Evolutionary conservation across 805 yeast species (phyloP), one percentile per base, ranked within the genome.

Genomic region (Myxozyma sirexii): DNA sequence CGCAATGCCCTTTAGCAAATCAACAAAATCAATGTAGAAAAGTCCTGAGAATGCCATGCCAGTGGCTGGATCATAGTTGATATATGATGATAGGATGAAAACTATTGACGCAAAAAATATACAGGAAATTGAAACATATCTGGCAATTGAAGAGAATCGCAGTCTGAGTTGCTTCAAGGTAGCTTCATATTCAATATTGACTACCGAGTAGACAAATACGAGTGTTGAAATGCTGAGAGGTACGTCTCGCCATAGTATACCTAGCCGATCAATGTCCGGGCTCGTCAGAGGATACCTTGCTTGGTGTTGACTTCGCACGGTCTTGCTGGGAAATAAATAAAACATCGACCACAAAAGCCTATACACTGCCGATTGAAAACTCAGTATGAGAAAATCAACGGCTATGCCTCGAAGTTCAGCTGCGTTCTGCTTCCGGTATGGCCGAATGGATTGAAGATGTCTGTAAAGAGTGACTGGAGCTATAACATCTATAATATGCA

Each of bases 1-100:
- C 15, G 57, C 43, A 21, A 54, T n/a, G 15, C 65, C 62, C 42
- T 52, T 45, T 3, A 58, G 51, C 15, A 49, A 17, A 35, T 61
- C 65, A n/a, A 61, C 41, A n/a, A 62, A 54, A 47, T 61, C 65
- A 41, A 61, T 37, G 12, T 42, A 29, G 51, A 33, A 48, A 19
- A 60, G 50, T 2, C 61, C 61, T 27, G 37, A 56, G 46, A 54
- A 56, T 12, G 49, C 61, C 58, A 60, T 57, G 12, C 53, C 57
- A 5, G 57, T 35, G 21, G 45, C 19, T 27, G 52, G 37, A 42
- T 53, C 64, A 42, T 52, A 38, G 39, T 37, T 4, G 29, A 60
- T 35, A n/a, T 39, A 15, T 38, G 48, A 26, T 4, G 60, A n/a
- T 10, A 60, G 42, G 13, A 49, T n/a, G 24, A 12, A 42, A 4